phyloP scores from a whole-genome alignment of 2,329 filamentous ascomycete genomes.

The Neofusicoccum cordaticola region DNA sequence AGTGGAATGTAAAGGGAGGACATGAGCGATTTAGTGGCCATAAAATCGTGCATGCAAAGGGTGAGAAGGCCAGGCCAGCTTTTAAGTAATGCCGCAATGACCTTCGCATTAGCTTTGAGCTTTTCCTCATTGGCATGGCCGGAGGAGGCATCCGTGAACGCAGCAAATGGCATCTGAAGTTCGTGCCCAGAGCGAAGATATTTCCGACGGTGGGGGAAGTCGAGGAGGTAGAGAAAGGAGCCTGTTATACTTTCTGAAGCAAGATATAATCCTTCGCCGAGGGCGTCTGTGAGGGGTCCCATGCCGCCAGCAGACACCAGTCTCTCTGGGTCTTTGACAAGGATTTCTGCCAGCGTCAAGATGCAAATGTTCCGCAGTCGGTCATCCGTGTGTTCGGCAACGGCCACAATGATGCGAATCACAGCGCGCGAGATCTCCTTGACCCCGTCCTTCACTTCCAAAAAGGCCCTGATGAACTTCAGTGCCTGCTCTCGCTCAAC shows the following conservation, averaged over 20 bases:
- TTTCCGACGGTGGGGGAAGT: conserved; percentile 74
- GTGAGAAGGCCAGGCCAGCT: conserved; percentile 92
- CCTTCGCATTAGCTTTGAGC: conserved; percentile 83
- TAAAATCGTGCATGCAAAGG: conserved; percentile 82
- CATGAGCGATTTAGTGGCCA: conserved; percentile 78
- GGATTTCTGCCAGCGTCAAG: conserved; percentile 86
- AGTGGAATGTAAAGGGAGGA: conserved; percentile 61
- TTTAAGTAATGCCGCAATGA: conserved; percentile 86
- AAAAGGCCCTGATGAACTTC: conserved; percentile 91
- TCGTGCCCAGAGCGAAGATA: conserved; percentile 87
- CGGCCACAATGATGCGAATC: conserved; percentile 83
- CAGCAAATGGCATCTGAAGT: conserved; percentile 79
- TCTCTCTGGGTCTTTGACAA: conserved; percentile 79
- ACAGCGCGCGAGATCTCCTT: conserved; percentile 83
- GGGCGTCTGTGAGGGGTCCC: conserved; percentile 81
- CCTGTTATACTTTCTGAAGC: conserved; percentile 84
- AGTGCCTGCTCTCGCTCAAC: conserved; percentile 95
- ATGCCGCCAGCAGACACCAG: conserved; percentile 82
- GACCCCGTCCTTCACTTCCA: conserved; percentile 92
- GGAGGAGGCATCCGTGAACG: conserved; percentile 78
- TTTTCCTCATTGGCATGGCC: conserved; percentile 55
- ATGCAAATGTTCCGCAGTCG: conserved; percentile 85
- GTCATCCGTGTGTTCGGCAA: conserved; percentile 84
- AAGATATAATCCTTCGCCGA: conserved; percentile 87
- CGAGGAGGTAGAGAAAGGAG: conserved; percentile 86